A percentile compares a stretch with the other conserved stretches of the same genome.
These are phyloP conservation scores for Metschnikowia baotianmanensis DNA, from an alignment of 805 yeast genomes.

Conservation along the genomic window DNA sequence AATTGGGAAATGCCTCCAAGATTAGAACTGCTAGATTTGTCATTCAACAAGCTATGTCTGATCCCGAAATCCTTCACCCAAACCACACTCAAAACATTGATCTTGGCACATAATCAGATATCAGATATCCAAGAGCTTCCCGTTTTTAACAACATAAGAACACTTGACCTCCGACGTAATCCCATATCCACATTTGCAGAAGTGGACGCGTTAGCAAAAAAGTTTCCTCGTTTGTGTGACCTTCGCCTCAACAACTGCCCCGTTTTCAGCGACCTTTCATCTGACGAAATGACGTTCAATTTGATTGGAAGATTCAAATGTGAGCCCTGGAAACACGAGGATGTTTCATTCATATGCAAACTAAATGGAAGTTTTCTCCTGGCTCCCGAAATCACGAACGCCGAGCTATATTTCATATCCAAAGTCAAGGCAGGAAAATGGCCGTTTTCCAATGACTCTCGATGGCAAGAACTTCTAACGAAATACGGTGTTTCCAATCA, in stretches of 20 bases:
- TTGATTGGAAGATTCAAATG: slow-evolving; percentile 47
- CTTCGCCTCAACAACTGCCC: slow-evolving; percentile 57
- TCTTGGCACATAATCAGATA: slow-evolving; percentile 11
- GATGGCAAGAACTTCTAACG: slow-evolving; percentile 44
- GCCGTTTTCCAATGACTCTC: slow-evolving; percentile 16
- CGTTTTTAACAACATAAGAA: neutral
- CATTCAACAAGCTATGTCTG: slow-evolving; percentile 40
- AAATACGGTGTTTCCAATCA: slow-evolving; percentile 29
- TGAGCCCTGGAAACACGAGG: slow-evolving; percentile 3
- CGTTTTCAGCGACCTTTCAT: slow-evolving; percentile 29
- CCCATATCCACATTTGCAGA: slow-evolving; percentile 44
- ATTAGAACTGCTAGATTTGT: slow-evolving; percentile 23
- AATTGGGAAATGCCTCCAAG: slow-evolving; percentile 8
- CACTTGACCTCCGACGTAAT: slow-evolving; percentile 55
- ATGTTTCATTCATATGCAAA: slow-evolving; percentile 9
- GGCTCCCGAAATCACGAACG: slow-evolving; percentile 50
- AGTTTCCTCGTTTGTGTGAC: slow-evolving; percentile 43
- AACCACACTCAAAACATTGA: neutral
- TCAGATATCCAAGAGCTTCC: neutral
- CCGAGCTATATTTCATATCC: slow-evolving; percentile 66
- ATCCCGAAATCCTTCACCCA: slow-evolving; percentile 6
- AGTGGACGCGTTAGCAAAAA: slow-evolving; percentile 40
- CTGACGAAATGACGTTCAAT: slow-evolving; percentile 33
- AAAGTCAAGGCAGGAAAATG: slow-evolving; percentile 38
- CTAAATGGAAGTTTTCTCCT: slow-evolving; percentile 60